Evolutionary conservation across 768 basidiomycete genomes (phyloP), one percentile per base, ranked within the genome.

Genomic region (Tricholoma sp.): DNA sequence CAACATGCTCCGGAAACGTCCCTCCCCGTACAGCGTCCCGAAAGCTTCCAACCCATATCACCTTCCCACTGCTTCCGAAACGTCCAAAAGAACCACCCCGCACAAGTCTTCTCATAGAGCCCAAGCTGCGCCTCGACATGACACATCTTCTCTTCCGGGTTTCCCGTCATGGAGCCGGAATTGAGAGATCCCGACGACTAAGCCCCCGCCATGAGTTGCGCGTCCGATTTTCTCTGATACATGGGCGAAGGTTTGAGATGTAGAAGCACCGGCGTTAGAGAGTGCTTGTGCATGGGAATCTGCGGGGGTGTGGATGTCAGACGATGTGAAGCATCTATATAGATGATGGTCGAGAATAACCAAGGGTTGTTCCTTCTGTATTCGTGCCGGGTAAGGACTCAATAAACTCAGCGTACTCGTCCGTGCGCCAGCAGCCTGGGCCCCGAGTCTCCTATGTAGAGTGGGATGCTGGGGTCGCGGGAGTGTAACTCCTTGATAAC

Each of bases 11-110:
- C 0, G 88, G 89, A 61, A 91, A 80, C 4, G 88, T 80, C 6
- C 84, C 85, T 3, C 75, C 77, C 29, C 74, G 75, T 1, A 81
- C 78, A 0, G 87, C 85, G 67, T 91, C 85, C 56, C 77, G 74
- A 36, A 87, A 80, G 29, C 81, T n/a, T 82, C 91, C 91, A 92
- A 1, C 90, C 90, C 4, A 72, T 77, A 70, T 93, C 91, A 54
- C 84, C 83, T 3, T 66, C 68, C 4, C 71, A 65, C 50, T 83
- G 78, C 68, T 91, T 90, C 74, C 85, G 90, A 65, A 83, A 87
- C 36, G 88, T 91, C 91, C 91, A 91, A 66, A 88, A 93, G 72
- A 85, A 93, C 80, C 81, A 88, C 5, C 91, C 91, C 0, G 80
- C 82, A 57, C 88, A 86, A 36, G 70, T 61, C 48, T 70, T 66